Conservation (phyloP, 2,329 filamentous ascomycete species). For the Periconia digitata region DNA sequence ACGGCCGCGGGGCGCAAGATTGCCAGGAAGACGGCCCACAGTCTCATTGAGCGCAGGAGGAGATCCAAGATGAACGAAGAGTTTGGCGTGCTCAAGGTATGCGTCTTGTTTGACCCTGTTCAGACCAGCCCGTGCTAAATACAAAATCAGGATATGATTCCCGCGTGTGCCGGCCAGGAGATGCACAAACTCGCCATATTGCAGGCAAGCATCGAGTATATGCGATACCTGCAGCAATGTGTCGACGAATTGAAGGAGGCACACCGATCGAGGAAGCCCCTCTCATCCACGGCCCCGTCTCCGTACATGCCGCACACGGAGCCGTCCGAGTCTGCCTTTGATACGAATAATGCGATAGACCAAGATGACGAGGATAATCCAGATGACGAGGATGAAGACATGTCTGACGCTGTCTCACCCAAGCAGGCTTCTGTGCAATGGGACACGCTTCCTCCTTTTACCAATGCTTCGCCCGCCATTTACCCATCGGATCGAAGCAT, state of each 20-base stretch:
- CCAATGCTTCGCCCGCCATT: slow-evolving; percentile 36
- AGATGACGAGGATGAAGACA: slow-evolving; percentile 53
- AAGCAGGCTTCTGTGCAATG: slow-evolving; percentile 17
- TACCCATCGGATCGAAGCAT: slow-evolving; percentile 41
- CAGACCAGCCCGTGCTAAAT: neutral
- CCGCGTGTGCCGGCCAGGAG: slow-evolving; percentile 86
- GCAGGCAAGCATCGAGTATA: slow-evolving; percentile 96
- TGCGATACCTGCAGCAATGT: slow-evolving; percentile 90
- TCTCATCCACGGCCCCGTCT: slow-evolving; percentile 31
- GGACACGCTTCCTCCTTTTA: slow-evolving; percentile 26
- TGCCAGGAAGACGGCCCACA: slow-evolving; percentile 93
- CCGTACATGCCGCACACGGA: slow-evolving; percentile 23
- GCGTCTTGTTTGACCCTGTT: neutral
- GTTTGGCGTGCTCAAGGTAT: slow-evolving; percentile 78
- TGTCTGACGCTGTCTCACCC: slow-evolving; percentile 41
- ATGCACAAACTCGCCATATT: slow-evolving; percentile 98
- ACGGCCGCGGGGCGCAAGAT: slow-evolving; percentile 92
- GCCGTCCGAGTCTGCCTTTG: slow-evolving; percentile 15
- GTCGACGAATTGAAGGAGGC: slow-evolving; percentile 71
- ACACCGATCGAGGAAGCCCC: slow-evolving; percentile 25
- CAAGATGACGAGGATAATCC: slow-evolving; percentile 47
- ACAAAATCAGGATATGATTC: slow-evolving; percentile 70
- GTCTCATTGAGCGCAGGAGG: slow-evolving; percentile 84
- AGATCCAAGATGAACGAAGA: slow-evolving; percentile 99
- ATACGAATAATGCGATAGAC: slow-evolving; percentile 13